Evolutionary conservation across 2,329 filamentous ascomycete species (phyloP), one percentile per base, ranked within the genome.

Genomic region (Thielaviopsis euricoi): DNA sequence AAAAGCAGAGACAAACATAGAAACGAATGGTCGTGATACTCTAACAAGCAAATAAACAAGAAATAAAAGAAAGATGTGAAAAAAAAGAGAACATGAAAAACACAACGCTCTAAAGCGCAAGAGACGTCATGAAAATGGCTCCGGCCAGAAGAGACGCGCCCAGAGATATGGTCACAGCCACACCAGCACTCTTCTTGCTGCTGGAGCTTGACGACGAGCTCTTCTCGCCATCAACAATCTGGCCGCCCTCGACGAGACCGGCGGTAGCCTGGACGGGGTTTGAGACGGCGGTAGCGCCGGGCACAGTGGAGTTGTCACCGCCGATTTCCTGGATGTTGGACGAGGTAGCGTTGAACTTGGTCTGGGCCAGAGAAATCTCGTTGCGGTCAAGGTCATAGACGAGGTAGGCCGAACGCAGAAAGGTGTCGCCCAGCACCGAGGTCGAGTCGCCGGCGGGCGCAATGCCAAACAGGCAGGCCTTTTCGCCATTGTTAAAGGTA

Each of bases 361-460:
- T 83, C 67, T 85, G 80, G 1, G 84, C 86, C 33, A 89, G 70
- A 1, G 81, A 83, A 62, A 89, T 82, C 69, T 85, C 75, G 66
- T 87, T 82, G 67, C 86, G 87, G 26, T 74, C 79, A 22, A 88
- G 73, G 66, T 89, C 85, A 66, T 86, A 89, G 12, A 89, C 85
- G 15, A 87, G 77, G 63, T 89, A 89, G 0, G 85, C 85, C 40
- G 82, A 85, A 53, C 86, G 76, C 57, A 89, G 72, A 67, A 89
- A 89, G 0, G 85, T 86, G 66, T 89, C 86, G 17, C 86, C 86
- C 26, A 89, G 71, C 1, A 87, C 79, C 50, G 77, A 75, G n/a
- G 77, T 76, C 29, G 75, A 73, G 1, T 68, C 62, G 2, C 74
- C 75, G 1, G 81, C 75, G 1, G 82, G 80, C 2, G 78, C 74